Conservation (phyloP, 2,329 filamentous ascomycete species). For the Byssothecium circinans region DNA sequence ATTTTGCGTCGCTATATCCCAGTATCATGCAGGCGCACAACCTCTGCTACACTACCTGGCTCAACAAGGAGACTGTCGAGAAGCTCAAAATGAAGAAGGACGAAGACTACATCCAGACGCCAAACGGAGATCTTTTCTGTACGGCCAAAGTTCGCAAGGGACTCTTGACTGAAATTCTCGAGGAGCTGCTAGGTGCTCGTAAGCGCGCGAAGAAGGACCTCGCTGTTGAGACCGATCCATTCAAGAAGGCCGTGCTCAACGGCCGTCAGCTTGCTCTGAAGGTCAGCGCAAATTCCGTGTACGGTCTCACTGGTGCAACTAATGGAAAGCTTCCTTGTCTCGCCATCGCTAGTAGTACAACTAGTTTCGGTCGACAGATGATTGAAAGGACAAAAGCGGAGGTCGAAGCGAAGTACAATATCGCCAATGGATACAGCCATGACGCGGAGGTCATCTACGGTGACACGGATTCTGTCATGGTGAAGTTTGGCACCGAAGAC, state of each 20-base stretch:
- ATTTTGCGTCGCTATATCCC: conserved; percentile 98
- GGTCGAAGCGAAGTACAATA: conserved; percentile 85
- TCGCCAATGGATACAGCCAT: conserved; percentile 91
- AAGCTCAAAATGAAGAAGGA: conserved; percentile 78
- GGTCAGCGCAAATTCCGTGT: conserved; percentile 95
- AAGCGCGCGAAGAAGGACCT: conserved; percentile 93
- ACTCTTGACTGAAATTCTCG: conserved; percentile 89
- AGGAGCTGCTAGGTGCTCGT: conserved; percentile 86
- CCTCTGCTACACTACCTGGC: conserved; percentile 91
- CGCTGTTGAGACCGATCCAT: conserved; percentile 84
- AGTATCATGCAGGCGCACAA: conserved; percentile 99
- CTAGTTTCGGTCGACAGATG: conserved; percentile 96
- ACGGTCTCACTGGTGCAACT: conserved; percentile 94
- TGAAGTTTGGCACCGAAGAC: conserved; percentile 92
- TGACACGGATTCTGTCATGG: conserved; percentile 99
- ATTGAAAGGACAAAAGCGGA: conserved; percentile 98
- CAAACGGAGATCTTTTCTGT: conserved; percentile 90
- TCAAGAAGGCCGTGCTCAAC: conserved; percentile 97
- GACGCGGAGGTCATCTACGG: conserved; percentile 98
- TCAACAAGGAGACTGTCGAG: conserved; percentile 77
- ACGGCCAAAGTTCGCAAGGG: conserved; percentile 89
- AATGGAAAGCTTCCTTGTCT: conserved; percentile 95
- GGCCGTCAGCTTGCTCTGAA: conserved; percentile 96
- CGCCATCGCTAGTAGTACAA: conserved; percentile 93
- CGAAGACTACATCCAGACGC: conserved; percentile 94